Conservation (phyloP, 2,329 filamentous ascomycete species). For the Colletotrichum ledebouriae region DNA sequence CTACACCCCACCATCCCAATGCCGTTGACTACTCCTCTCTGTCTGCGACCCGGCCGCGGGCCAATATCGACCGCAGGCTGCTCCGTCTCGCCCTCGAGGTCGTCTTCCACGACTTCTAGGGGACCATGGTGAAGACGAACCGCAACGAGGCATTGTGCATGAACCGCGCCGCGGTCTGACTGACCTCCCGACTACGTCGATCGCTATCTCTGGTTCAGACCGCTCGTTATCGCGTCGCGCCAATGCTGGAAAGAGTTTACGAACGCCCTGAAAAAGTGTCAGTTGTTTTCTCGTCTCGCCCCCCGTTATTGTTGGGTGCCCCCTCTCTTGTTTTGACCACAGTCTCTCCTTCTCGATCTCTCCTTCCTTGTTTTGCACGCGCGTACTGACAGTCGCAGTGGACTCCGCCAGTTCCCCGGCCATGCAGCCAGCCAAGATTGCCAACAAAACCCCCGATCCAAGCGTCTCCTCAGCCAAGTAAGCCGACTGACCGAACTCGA, state of each 20-base stretch:
- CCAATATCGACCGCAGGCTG: conserved; percentile 1
- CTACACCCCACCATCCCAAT: neutral
- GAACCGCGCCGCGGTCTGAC: neutral
- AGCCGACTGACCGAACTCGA: neutral
- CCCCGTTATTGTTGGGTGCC: neutral
- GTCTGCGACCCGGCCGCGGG: neutral
- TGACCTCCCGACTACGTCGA: neutral
- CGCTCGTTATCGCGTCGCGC: neutral
- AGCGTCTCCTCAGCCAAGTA: neutral
- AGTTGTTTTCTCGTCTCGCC: neutral
- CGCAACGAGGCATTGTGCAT: neutral
- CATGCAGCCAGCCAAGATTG: neutral
- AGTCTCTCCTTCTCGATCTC: neutral
- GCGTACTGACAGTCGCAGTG: neutral
- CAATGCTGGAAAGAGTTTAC: neutral
- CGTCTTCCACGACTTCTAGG: neutral
- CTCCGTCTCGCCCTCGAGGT: conserved; percentile 1
- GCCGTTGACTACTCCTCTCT: neutral
- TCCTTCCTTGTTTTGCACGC: neutral
- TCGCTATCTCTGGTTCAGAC: neutral
- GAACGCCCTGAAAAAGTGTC: neutral
- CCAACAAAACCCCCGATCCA: neutral
- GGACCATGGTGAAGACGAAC: neutral
- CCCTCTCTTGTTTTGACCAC: neutral
- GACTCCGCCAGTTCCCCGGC: neutral